A percentile compares a stretch with the other conserved stretches of the same genome.
phyloP scores from a whole-genome alignment of 2,329 filamentous ascomycete species.

The Penicillium sp. region DNA sequence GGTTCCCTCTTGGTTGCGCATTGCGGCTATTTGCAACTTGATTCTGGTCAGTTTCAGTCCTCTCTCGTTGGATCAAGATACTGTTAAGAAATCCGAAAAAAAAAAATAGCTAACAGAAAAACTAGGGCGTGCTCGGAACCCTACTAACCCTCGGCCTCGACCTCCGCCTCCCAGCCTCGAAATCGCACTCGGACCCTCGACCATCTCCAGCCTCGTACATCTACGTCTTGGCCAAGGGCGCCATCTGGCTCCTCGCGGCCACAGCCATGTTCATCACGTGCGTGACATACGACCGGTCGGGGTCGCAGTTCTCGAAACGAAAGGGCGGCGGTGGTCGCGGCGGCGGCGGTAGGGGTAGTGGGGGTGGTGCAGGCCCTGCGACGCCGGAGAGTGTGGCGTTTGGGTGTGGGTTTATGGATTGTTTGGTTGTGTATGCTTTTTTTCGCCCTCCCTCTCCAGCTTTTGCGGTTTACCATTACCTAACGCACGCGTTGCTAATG shows the following conservation, averaged over 20 bases:
- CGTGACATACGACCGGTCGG: neutral
- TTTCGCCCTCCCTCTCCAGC: neutral
- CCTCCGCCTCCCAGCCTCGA: neutral
- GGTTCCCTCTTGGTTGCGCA: neutral
- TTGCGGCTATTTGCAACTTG: neutral
- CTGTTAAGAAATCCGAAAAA: neutral
- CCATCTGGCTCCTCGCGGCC: neutral
- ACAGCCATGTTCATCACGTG: neutral
- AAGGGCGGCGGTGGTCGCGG: neutral
- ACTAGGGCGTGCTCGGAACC: neutral
- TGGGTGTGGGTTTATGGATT: neutral
- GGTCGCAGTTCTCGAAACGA: neutral
- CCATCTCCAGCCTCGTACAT: neutral
- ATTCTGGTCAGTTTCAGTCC: neutral
- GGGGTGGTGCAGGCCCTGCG: neutral
- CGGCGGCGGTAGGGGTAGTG: neutral
- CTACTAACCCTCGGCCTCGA: neutral
- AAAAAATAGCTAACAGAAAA: neutral
- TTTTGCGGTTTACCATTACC: neutral
- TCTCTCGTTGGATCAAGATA: neutral
- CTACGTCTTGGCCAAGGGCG: neutral
- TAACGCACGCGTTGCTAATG: no score
- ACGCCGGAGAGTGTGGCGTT: neutral
- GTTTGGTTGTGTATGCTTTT: neutral
- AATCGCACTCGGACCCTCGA: neutral